These are phyloP conservation scores for Nannochloropsis gaditana DNA, from an alignment of 108 stramenopile species.

Conservation along the genomic window DNA sequence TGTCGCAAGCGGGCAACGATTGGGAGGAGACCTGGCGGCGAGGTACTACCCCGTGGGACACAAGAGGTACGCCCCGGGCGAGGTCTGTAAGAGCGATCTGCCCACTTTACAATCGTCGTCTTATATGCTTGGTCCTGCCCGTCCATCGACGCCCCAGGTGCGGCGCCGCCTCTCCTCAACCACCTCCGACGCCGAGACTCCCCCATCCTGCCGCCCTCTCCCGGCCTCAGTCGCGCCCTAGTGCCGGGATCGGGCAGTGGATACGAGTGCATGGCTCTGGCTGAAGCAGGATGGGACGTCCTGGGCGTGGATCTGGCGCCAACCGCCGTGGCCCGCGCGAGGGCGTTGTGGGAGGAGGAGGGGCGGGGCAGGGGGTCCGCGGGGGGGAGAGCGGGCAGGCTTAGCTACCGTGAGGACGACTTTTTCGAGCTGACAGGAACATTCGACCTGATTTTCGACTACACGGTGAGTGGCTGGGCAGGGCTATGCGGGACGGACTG, in stretches of 20 bases:
- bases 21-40: not conserved
- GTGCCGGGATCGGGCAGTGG: not conserved
- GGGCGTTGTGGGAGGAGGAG: conserved; percentile 17
- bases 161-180: conserved; percentile 3
- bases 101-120: not conserved
- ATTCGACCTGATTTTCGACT: conserved; percentile 7
- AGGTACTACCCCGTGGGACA: not conserved
- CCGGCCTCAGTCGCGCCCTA: conserved; percentile 4
- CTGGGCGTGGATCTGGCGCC: not conserved
- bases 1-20: not conserved
- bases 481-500: no score
- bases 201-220: not conserved
- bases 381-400: not conserved
- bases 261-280: not conserved
- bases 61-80: not conserved
- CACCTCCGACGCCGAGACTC: not conserved
- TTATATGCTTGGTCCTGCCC: not conserved
- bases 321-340: not conserved
- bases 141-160: not conserved
- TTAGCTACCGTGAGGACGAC: not conserved
- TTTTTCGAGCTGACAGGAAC: not conserved
- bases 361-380: not conserved
- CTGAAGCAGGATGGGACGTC: conserved; percentile 12
- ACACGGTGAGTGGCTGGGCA: not conserved
- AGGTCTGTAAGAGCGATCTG: no score